A percentile compares a stretch with the other conserved stretches of the same genome.
Evolutionary conservation across 768 basidiomycete species (phyloP).

Genomic region (Brasilioporus rufonigricans): DNA sequence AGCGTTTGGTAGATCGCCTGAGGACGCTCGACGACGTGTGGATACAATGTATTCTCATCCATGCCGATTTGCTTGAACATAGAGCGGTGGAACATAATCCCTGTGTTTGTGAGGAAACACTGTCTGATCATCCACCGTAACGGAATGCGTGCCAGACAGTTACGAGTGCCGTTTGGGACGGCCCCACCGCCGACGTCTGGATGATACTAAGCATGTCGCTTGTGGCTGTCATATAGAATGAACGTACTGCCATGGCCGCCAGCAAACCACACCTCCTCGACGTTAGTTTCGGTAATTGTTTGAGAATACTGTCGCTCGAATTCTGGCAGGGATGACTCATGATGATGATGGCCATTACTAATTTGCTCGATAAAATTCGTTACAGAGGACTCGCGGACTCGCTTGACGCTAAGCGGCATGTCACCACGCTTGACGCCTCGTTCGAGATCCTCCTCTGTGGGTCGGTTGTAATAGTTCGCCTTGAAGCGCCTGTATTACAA

Average conservation of each 20-base stretch:
- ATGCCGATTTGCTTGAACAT: conserved; percentile 44
- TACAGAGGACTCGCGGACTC: neutral
- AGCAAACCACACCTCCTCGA: conserved; percentile 80
- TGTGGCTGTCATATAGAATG: neutral
- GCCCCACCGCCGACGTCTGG: conserved; percentile 79
- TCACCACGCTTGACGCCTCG: conserved; percentile 51
- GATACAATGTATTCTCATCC: conserved; percentile 47
- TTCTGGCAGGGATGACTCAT: conserved; percentile 24
- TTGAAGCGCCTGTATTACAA: conserved; percentile 30
- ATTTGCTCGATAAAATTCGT: neutral
- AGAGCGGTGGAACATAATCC: conserved; percentile 55
- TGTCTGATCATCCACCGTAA: conserved; percentile 79
- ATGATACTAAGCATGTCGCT: neutral
- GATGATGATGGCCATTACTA: conserved; percentile 4
- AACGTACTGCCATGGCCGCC: conserved; percentile 67
- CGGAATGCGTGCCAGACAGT: conserved; percentile 66
- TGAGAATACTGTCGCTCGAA: conserved; percentile 41
- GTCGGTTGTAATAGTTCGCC: conserved; percentile 37
- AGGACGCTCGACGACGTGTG: conserved; percentile 41
- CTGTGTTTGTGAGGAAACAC: conserved; percentile 52
- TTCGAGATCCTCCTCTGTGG: conserved; percentile 38
- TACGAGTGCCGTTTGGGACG: conserved; percentile 51
- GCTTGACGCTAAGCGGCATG: conserved; percentile 39
- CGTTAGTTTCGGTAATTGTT: conserved; percentile 46
- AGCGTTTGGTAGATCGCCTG: conserved; percentile 33